These are phyloP conservation scores for Apiospora rasikravindrae DNA, from an alignment of 2,329 filamentous ascomycete genomes.

Conservation along the genomic window DNA sequence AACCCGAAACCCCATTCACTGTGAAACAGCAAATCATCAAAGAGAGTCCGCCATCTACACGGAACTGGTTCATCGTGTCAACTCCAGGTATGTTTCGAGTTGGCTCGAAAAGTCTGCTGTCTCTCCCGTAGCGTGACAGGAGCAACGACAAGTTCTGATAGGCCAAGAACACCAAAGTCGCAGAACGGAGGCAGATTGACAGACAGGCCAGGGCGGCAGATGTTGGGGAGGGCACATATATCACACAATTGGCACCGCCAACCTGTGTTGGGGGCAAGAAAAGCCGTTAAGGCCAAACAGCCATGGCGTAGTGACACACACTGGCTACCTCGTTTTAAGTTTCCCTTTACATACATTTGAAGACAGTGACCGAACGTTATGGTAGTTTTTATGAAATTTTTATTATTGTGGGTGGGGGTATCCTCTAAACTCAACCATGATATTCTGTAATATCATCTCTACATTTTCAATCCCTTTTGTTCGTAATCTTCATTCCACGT, in stretches of 20 bases:
- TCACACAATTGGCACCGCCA: neutral
- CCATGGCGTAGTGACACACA: neutral
- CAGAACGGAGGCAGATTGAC: neutral
- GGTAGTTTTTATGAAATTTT: conserved; percentile 6
- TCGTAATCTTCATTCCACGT: conserved; percentile 14
- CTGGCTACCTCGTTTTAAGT: neutral
- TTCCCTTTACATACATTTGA: neutral
- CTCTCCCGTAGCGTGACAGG: neutral
- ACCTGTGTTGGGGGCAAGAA: neutral
- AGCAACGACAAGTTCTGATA: neutral
- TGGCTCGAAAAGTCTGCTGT: neutral
- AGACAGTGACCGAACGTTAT: neutral
- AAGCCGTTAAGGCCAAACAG: neutral
- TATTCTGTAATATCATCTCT: conserved; percentile 1
- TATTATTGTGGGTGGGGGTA: conserved; percentile 1
- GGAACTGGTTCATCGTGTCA: neutral
- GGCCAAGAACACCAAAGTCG: neutral
- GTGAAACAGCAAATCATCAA: neutral
- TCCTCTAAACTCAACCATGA: conserved; percentile 15
- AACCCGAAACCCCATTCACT: neutral
- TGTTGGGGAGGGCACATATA: neutral
- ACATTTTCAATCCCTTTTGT: conserved; percentile 12
- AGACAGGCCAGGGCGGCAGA: neutral
- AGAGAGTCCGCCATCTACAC: neutral
- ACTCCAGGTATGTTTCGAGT: neutral